These are phyloP conservation scores for Aegilops longissima DNA, from an alignment of 176 grass and related monocot genomes.

Conservation along the genomic window DNA sequence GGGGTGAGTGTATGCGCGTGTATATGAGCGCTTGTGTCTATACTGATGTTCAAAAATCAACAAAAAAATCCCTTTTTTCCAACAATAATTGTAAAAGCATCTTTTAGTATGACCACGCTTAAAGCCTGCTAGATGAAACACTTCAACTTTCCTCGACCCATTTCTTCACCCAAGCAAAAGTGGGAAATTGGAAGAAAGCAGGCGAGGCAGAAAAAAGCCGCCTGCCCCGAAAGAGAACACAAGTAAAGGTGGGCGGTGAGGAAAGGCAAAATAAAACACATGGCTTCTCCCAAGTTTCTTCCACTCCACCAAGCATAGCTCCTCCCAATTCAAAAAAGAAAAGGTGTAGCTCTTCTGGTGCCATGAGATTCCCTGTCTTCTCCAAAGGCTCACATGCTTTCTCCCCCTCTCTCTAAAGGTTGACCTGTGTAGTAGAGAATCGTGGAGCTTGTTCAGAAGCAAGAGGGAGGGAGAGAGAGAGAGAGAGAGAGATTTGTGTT, in stretches of 20 bases:
- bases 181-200: conserved; percentile 10
- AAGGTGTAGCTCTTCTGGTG: not conserved
- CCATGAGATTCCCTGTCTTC: conserved; percentile 55
- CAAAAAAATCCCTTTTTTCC: too few species aligned
- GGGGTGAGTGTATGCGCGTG: too few species aligned
- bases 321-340: not conserved
- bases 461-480: conserved; percentile 18
- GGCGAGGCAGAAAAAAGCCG: conserved; percentile 14
- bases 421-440: conserved; percentile 35
- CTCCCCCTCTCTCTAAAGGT: conserved; percentile 46
- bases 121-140: conserved; percentile 47
- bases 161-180: conserved; percentile 64
- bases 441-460: conserved; percentile 25
- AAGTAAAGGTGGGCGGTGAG: conserved; percentile 30
- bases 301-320: conserved; percentile 24
- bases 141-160: conserved; percentile 38
- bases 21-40: too few species aligned
- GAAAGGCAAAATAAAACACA: conserved; percentile 55
- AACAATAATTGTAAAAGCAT: not conserved
- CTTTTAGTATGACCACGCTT: conserved; percentile 40
- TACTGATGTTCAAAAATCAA: too few species aligned
- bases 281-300: conserved; percentile 38
- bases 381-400: conserved; percentile 38
- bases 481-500: not conserved
- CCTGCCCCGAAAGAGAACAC: conserved; percentile 33